Evolutionary conservation across 768 basidiomycete species (phyloP).

Genomic region (Mycena maculata): DNA sequence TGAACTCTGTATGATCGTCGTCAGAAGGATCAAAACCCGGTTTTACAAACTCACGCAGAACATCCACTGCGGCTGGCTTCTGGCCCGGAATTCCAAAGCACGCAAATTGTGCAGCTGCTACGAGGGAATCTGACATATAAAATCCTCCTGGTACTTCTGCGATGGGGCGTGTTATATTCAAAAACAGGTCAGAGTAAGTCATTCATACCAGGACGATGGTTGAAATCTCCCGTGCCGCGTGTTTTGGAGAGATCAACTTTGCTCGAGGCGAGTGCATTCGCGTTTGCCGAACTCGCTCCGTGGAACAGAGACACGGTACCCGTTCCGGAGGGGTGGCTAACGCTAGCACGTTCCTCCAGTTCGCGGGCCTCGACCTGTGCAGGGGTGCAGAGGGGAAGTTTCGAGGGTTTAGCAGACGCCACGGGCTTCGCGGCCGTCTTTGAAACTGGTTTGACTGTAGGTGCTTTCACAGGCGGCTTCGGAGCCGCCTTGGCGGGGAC

Average conservation of each 20-base stretch:
- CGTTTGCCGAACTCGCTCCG: background rate
- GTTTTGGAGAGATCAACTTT: slow-evolving; percentile 5
- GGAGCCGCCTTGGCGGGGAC: background rate
- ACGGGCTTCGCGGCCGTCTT: background rate
- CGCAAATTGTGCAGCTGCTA: slow-evolving; percentile 19
- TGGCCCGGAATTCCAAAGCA: slow-evolving; percentile 18
- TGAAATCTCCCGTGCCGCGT: slow-evolving; percentile 2
- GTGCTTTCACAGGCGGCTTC: background rate
- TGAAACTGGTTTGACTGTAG: too few species aligned
- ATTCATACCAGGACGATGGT: slow-evolving; percentile 5
- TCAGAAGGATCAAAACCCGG: background rate
- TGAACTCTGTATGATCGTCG: slow-evolving; percentile 4
- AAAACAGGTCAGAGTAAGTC: background rate
- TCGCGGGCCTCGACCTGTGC: slow-evolving; percentile 7
- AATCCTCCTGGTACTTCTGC: slow-evolving; percentile 19
- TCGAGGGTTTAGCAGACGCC: slow-evolving; percentile 8
- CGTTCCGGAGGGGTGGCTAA: slow-evolving; percentile 1
- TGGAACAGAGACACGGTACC: slow-evolving; percentile 14
- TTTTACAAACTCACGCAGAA: background rate
- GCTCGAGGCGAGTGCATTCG: background rate
- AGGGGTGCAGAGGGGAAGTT: background rate
- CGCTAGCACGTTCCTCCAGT: background rate
- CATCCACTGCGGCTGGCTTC: background rate
- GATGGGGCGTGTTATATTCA: background rate
- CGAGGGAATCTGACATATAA: slow-evolving; percentile 15